Conservation (phyloP, 2,329 filamentous ascomycete genomes). For the Exserohilum rostratum region DNA sequence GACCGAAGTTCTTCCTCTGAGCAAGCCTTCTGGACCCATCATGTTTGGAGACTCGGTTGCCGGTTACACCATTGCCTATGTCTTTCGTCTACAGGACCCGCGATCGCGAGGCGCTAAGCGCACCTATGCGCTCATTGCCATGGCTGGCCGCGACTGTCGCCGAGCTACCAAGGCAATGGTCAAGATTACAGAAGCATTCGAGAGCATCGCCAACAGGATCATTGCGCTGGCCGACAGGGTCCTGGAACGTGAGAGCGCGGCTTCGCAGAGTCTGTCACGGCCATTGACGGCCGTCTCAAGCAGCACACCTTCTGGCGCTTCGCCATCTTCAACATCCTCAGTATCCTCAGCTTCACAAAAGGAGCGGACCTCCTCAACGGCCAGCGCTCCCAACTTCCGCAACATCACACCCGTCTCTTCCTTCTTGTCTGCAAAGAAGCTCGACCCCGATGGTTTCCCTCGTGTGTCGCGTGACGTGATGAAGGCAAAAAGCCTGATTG, state of each 20-base stretch:
- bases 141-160: constrained; percentile 63
- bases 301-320: constrained; percentile 39
- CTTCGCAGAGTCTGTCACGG: constrained; percentile 28
- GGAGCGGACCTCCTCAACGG: constrained; percentile 36
- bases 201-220: constrained; percentile 60
- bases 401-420: constrained; percentile 63
- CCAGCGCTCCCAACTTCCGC: constrained; percentile 42
- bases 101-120: constrained; percentile 63
- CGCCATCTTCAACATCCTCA: constrained; percentile 36
- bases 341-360: constrained; percentile 39
- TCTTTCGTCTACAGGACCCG: constrained; percentile 64
- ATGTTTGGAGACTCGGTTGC: constrained; percentile 63
- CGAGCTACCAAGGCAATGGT: constrained; percentile 52
- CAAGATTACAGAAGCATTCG: constrained; percentile 54
- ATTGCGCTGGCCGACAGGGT: constrained; percentile 51
- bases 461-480: constrained; percentile 58
- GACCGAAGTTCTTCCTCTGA: constrained; percentile 62
- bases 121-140: constrained; percentile 63
- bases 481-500: constrained; percentile 61
- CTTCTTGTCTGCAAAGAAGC: constrained; percentile 62
- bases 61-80: constrained; percentile 65
- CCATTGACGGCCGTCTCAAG: constrained; percentile 39
- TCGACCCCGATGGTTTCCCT: constrained; percentile 62
- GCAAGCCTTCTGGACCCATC: constrained; percentile 63
- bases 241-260: constrained; percentile 44